Evolutionary conservation across 805 yeast species (phyloP).

Genomic region (Myxozyma kluyveri): DNA sequence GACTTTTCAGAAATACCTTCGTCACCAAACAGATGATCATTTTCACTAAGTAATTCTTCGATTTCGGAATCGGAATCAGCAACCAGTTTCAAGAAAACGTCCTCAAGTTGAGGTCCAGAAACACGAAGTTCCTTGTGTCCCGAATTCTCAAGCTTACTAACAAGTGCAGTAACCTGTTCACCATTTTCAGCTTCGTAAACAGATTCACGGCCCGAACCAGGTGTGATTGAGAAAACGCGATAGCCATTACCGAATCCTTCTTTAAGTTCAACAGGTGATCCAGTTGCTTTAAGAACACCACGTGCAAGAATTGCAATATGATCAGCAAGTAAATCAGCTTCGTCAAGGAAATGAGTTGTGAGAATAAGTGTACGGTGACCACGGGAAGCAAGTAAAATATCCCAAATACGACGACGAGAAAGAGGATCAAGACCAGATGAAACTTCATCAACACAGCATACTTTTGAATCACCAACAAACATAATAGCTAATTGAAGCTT

Average conservation of each 20-base stretch:
- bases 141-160: slow-evolving; percentile 30
- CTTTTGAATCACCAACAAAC: slow-evolving; percentile 40
- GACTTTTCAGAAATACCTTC: slow-evolving; percentile 20
- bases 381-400: slow-evolving; percentile 36
- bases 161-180: slow-evolving; percentile 32
- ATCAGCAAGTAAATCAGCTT: slow-evolving; percentile 41
- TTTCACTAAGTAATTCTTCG: slow-evolving; percentile 22
- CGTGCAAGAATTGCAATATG: slow-evolving; percentile 38
- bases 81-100: slow-evolving; percentile 38
- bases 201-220: slow-evolving; percentile 35
- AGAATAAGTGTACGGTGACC: slow-evolving; percentile 36
- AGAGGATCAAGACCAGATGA: slow-evolving; percentile 42
- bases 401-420: slow-evolving; percentile 41
- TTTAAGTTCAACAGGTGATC: slow-evolving; percentile 38
- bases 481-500: slow-evolving; percentile 40
- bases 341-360: slow-evolving; percentile 41
- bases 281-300: slow-evolving; percentile 37
- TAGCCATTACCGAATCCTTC: slow-evolving; percentile 39
- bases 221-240: slow-evolving; percentile 32
- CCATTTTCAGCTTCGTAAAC: slow-evolving; percentile 31
- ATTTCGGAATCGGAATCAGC: slow-evolving; percentile 31
- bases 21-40: slow-evolving; percentile 20
- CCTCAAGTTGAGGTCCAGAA: slow-evolving; percentile 40
- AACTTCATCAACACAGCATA: slow-evolving; percentile 42
- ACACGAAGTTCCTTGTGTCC: slow-evolving; percentile 33